Evolutionary conservation across 108 stramenopile genomes (phyloP).

Genomic region (Nitzschia putrida): DNA sequence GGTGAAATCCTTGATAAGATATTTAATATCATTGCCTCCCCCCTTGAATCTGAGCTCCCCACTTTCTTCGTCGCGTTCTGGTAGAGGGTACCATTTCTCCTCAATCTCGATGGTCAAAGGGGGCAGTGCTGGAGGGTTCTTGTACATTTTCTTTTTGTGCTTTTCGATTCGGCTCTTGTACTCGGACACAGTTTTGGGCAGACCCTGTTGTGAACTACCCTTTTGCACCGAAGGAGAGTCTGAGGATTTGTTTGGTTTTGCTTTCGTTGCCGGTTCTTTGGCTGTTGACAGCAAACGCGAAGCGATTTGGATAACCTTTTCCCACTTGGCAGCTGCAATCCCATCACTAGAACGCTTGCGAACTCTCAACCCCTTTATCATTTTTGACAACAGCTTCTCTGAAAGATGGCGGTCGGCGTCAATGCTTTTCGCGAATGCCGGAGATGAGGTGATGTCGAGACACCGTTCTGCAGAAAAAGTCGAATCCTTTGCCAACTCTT

Average conservation of each 20-base stretch:
- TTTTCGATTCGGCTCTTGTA: slow-evolving; percentile 53
- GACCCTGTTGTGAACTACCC: slow-evolving; percentile 23
- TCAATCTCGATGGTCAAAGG: slow-evolving; percentile 52
- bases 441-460: no score
- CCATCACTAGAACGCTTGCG: no score
- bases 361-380: no score
- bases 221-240: background rate
- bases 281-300: no score
- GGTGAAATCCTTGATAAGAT: slow-evolving; percentile 72
- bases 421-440: no score
- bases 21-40: slow-evolving; percentile 20
- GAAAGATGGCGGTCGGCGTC: no score
- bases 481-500: no score
- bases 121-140: slow-evolving; percentile 80
- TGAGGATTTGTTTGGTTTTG: slow-evolving; percentile 6
- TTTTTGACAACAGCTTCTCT: no score
- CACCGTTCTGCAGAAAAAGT: no score
- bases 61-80: slow-evolving; percentile 54
- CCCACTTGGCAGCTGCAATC: no score
- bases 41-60: slow-evolving; percentile 62
- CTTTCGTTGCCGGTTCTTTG: background rate
- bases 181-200: slow-evolving; percentile 47
- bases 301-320: no score
- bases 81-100: slow-evolving; percentile 24
- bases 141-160: slow-evolving; percentile 84